These are phyloP conservation scores for Andrographis paniculata DNA, from an alignment of 305 asterid genomes.

Conservation along the genomic window DNA sequence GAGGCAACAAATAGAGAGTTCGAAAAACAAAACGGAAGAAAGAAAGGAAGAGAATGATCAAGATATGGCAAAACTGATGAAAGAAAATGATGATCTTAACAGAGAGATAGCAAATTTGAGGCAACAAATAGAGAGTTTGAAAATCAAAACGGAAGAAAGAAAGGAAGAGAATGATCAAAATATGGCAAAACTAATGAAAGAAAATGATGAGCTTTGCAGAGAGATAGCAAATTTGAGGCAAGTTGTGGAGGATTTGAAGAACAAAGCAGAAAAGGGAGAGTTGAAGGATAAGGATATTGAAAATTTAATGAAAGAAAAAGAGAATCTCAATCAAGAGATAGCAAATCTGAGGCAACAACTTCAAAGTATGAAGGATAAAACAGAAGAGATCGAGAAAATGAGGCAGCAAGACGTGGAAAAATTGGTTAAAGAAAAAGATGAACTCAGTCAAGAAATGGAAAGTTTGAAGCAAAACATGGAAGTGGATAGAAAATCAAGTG, in stretches of 20 bases:
- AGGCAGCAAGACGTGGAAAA: constrained; percentile 20
- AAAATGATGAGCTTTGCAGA: constrained; percentile 14
- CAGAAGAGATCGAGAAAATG: too few species aligned
- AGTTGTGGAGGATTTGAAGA: constrained; percentile 23
- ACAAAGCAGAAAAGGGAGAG: too few species aligned
- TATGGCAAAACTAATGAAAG: constrained; percentile 17
- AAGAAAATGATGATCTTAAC: constrained; percentile 17
- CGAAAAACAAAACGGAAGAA: constrained; percentile 2
- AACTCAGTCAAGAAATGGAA: constrained; percentile 1
- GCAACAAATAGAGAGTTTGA: constrained; percentile 27
- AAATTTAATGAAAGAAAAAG: background rate
- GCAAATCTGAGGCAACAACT: constrained; percentile 2
- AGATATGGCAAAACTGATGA: constrained; percentile 19
- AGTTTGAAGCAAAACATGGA: constrained; percentile 20
- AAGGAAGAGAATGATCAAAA: constrained; percentile 28
- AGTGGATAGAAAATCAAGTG: constrained; percentile 25
- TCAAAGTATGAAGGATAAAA: background rate
- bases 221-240: constrained; percentile 32
- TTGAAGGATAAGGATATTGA: too few species aligned
- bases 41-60: constrained; percentile 28
- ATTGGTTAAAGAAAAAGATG: constrained; percentile 16
- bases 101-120: constrained; percentile 29
- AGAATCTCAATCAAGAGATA: constrained; percentile 13
- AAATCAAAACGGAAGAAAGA: constrained; percentile 15
- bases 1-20: constrained; percentile 29